These are phyloP conservation scores for Echria macrotheca DNA, from an alignment of 495 filamentous ascomycete genomes.

Conservation along the genomic window DNA sequence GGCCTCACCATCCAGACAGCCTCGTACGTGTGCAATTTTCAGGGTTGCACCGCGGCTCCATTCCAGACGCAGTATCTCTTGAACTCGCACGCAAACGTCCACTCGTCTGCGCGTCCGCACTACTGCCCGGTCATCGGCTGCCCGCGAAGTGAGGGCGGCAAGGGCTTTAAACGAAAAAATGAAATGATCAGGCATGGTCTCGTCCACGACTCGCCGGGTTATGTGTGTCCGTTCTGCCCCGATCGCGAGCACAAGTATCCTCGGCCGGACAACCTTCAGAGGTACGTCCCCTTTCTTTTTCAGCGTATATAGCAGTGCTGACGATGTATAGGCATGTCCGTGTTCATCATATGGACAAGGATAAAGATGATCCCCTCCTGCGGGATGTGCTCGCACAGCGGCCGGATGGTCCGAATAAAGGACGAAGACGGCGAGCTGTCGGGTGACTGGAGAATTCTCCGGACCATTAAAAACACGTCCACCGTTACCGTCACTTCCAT, in stretches of 20 bases:
- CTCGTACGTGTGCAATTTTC: slow-evolving; percentile 22
- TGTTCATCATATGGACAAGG: slow-evolving; percentile 82
- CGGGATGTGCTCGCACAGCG: slow-evolving; percentile 78
- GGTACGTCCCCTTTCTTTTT: slow-evolving; percentile 47
- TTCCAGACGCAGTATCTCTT: slow-evolving; percentile 81
- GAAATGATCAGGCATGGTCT: slow-evolving; percentile 98
- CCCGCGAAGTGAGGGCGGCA: slow-evolving; percentile 73
- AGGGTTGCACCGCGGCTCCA: slow-evolving; percentile 71
- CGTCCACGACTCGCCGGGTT: slow-evolving; percentile 92
- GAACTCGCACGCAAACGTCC: slow-evolving; percentile 97
- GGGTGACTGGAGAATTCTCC: too few species aligned
- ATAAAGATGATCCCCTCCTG: slow-evolving; percentile 73
- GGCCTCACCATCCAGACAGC: slow-evolving; percentile 35
- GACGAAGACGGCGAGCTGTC: slow-evolving; percentile 64
- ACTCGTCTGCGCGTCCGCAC: slow-evolving; percentile 83
- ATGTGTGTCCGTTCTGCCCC: slow-evolving; percentile 94
- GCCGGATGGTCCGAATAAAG: slow-evolving; percentile 76
- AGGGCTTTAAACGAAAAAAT: slow-evolving; percentile 97
- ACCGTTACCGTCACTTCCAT: too few species aligned
- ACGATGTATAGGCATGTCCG: slow-evolving; percentile 64
- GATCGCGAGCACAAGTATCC: slow-evolving; percentile 96
- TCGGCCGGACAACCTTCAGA: slow-evolving; percentile 92
- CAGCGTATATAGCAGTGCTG: not conserved
- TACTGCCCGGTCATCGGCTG: slow-evolving; percentile 84
- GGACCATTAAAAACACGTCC: too few species aligned